phyloP scores from a whole-genome alignment of 169 alveolate genomes.

The Plasmodium knowlesi region DNA sequence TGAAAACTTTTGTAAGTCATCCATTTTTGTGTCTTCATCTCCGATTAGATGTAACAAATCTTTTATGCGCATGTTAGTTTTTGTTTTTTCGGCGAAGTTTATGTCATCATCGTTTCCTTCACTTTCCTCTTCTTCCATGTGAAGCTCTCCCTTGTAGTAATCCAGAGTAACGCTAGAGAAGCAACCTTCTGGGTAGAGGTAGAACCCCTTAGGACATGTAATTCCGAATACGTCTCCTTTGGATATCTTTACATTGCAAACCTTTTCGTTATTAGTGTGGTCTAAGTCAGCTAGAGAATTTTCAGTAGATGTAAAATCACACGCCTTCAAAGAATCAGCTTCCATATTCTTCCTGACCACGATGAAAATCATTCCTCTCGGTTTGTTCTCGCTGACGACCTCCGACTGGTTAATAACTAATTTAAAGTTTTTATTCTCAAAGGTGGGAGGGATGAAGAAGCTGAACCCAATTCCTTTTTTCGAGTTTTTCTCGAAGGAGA shows the following conservation, averaged over 20 bases:
- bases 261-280: background rate
- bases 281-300: background rate
- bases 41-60: conserved; percentile 6
- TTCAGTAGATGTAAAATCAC: conserved; percentile 55
- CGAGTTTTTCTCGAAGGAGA: conserved; percentile 17
- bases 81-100: background rate
- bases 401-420: conserved; percentile 8
- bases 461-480: conserved; percentile 47
- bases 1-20: background rate
- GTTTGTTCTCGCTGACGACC: background rate
- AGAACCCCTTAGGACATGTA: conserved; percentile 53
- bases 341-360: conserved; percentile 10
- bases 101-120: conserved; percentile 21
- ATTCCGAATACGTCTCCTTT: conserved; percentile 64
- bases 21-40: conserved; percentile 1
- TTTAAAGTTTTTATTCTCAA: background rate
- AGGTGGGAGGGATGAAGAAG: conserved; percentile 47
- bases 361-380: conserved; percentile 38
- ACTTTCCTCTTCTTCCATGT: background rate
- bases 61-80: conserved; percentile 7
- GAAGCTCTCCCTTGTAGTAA: conserved; percentile 18
- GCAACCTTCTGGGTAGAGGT: conserved; percentile 44
- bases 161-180: conserved; percentile 33
- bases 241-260: conserved; percentile 18
- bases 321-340: background rate